Conservation (phyloP, 148 eudicot genomes). For the Silene conica region DNA sequence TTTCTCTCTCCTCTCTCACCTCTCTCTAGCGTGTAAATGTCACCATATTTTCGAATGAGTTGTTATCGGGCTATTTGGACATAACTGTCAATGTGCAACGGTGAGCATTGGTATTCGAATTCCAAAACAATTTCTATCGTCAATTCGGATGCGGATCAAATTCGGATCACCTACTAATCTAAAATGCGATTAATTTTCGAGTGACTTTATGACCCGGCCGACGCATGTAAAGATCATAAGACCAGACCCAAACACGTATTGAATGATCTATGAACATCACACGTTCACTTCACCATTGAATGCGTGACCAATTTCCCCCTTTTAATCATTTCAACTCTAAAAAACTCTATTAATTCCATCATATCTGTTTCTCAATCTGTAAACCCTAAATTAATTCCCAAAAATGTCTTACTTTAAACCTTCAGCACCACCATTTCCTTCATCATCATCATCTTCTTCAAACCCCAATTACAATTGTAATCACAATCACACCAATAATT, state of each 20-base stretch:
- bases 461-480: conserved; percentile 3
- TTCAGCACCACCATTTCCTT: conserved; percentile 51
- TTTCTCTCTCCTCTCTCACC: too few relatives aligned
- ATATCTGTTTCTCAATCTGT: background rate
- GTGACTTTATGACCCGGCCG: too few relatives aligned
- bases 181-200: too few relatives aligned
- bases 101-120: too few relatives aligned
- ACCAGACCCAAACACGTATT: background rate
- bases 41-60: too few relatives aligned
- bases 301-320: background rate
- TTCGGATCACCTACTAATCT: too few relatives aligned
- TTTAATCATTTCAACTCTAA: background rate
- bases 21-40: too few relatives aligned
- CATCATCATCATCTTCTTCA: conserved; percentile 9
- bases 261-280: background rate
- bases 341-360: background rate
- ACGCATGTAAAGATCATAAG: background rate
- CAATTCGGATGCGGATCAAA: too few relatives aligned
- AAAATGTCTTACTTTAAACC: conserved; percentile 32
- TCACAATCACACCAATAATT: background rate
- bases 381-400: background rate
- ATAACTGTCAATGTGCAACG: too few relatives aligned
- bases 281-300: background rate
- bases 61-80: too few relatives aligned
- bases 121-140: too few relatives aligned